Evolutionary conservation across 139 green algal genomes (phyloP), one percentile per base, ranked within the genome.

Genomic region (Chlamydomonas sp.): DNA sequence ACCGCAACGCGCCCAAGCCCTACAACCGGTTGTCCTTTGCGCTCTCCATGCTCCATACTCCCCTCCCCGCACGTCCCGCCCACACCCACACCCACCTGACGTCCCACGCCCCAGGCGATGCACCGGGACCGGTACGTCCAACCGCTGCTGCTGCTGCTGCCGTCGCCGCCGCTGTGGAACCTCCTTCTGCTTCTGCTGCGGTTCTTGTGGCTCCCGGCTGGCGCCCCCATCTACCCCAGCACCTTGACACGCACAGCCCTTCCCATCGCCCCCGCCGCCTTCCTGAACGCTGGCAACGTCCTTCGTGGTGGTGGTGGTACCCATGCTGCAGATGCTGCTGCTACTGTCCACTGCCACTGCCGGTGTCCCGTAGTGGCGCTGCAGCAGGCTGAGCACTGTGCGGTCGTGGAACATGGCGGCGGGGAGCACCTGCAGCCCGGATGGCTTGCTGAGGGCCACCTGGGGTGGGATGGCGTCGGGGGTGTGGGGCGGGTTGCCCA

Each of bases 51-150:
- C 69, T 16, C n/a, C 77, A 5, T 5, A 15, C 17, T 57, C 61
- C 60, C 61, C 61, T 5, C 77, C 61, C 3, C 16, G 61, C 77
- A 61, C 77, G 15, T 60, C 77, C 60, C 61, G 3, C 61, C n/a
- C 63, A 8, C 8, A 9, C 81, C 8, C 10, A 1, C 1, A 20
- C 82, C 12, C 63, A 85, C 91, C 91, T 68, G 85, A 91, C 72
- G 92, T 94, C 63, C 92, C 92, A 2, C 92, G 75, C 0, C 92
- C 92, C 69, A 93, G 80, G 0, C 90, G 79, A 68, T 94, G 92
- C 61, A 91, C 85, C 0, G 92, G 92, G 0, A 87, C 88, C 0
- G 92, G 92, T 68, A 87, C 59, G 15, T n/a, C 77, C 63, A 75
- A 49, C 64, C 16, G 69, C 31, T n/a, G 20, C 58, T 10, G 78